phyloP scores from a whole-genome alignment of 768 basidiomycete genomes.

The Boletus edulis region DNA sequence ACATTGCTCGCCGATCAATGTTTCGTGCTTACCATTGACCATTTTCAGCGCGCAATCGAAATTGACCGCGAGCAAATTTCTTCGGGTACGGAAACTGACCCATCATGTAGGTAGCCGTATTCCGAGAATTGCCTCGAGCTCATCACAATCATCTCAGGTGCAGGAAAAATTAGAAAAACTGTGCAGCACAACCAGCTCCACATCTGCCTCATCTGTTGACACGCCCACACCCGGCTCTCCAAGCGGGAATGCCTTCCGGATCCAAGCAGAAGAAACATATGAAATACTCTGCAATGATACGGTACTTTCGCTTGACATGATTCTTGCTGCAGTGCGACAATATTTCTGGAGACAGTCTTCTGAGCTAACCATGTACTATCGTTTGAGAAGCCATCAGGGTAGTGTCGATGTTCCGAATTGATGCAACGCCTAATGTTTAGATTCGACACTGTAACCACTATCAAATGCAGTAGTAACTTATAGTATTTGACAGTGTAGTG shows the following conservation, averaged over 20 bases:
- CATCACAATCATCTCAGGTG: constrained; percentile 45
- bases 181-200: constrained; percentile 32
- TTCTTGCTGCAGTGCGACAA: constrained; percentile 86
- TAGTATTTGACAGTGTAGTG: constrained; percentile 17
- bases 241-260: constrained; percentile 16
- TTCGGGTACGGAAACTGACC: constrained; percentile 83
- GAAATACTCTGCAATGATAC: constrained; percentile 88
- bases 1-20: not conserved
- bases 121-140: not conserved
- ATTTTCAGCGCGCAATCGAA: constrained; percentile 68
- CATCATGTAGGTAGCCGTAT: constrained; percentile 58
- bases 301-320: constrained; percentile 84
- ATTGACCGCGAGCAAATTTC: constrained; percentile 81
- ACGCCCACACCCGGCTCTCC: constrained; percentile 35
- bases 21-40: not conserved
- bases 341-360: constrained; percentile 79
- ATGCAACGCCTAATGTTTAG: not conserved
- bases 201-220: constrained; percentile 34
- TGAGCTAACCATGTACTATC: constrained; percentile 78
- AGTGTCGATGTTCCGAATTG: constrained; percentile 2
- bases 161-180: constrained; percentile 78
- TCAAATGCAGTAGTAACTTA: constrained; percentile 14
- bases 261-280: constrained; percentile 63
- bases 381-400: constrained; percentile 37
- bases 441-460: not conserved